These are phyloP conservation scores for Penicillium capsulatum DNA, from an alignment of 2,329 filamentous ascomycete species.

Conservation along the genomic window DNA sequence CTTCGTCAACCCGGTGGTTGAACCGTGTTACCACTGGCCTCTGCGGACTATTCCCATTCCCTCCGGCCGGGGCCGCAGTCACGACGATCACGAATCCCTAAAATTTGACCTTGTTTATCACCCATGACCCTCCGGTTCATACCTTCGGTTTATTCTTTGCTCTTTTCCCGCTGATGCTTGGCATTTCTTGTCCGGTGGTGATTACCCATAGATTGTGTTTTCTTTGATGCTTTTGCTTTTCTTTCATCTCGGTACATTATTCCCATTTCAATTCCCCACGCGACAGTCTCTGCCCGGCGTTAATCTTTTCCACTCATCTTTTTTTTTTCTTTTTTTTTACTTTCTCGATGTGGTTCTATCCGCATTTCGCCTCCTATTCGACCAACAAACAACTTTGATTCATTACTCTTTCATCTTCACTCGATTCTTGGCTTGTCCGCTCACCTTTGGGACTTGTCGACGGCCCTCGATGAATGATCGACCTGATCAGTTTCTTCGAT, in stretches of 20 bases:
- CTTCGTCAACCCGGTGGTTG: constrained; percentile 1
- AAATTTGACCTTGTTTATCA: constrained; percentile 27
- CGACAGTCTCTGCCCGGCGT: constrained; percentile 12
- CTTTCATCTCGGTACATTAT: constrained; percentile 32
- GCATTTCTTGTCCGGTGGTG: constrained; percentile 38
- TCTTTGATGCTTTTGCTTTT: constrained; percentile 24
- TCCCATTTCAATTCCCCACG: constrained; percentile 24
- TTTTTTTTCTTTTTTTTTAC: constrained; percentile 6
- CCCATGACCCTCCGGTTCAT: constrained; percentile 32
- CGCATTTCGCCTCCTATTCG: not conserved
- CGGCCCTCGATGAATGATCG: too few relatives aligned
- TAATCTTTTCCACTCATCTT: constrained; percentile 21
- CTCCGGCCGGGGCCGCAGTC: constrained; percentile 26
- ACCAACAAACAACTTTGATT: not conserved
- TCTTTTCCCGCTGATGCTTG: constrained; percentile 30
- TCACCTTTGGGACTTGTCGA: not conserved
- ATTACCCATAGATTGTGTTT: constrained; percentile 38
- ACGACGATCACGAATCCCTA: constrained; percentile 36
- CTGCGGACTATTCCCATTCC: constrained; percentile 14
- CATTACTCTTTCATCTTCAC: constrained; percentile 1
- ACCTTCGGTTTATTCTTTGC: constrained; percentile 24
- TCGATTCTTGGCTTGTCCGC: not conserved
- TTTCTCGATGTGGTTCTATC: not conserved
- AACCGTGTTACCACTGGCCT: constrained; percentile 6
- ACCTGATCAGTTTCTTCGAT: too few relatives aligned